Conservation (phyloP, 441 rosid genomes). For the Populus hybrid region DNA sequence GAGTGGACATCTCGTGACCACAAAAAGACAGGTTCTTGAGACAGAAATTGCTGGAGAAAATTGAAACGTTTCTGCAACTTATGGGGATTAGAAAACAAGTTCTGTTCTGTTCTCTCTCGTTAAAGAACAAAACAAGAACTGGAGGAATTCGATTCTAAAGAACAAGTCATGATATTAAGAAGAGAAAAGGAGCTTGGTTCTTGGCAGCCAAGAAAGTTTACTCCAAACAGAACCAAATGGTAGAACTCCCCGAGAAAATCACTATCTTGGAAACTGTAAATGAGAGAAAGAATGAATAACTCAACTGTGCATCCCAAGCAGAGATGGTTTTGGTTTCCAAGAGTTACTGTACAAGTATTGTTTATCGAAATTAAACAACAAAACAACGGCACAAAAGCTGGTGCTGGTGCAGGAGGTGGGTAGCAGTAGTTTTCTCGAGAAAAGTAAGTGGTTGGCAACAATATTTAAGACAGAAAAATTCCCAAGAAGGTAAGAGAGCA, state of each 20-base stretch:
- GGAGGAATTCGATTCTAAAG: neutral
- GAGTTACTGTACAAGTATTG: neutral
- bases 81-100: neutral
- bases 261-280: neutral
- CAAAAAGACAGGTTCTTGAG: neutral
- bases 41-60: neutral
- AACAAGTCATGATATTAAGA: neutral
- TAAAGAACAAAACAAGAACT: neutral
- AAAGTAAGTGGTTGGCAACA: neutral
- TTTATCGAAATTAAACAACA: neutral
- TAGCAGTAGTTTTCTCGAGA: neutral
- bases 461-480: neutral
- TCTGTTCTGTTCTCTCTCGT: neutral
- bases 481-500: neutral
- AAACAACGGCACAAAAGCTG: neutral
- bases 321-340: neutral
- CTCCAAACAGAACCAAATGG: neutral
- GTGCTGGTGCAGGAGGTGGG: neutral
- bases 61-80: neutral
- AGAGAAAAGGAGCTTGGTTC: no score
- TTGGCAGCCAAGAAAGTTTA: no score
- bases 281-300: neutral
- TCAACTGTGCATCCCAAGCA: neutral
- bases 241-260: neutral
- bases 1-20: slow-evolving; percentile 15